phyloP scores from a whole-genome alignment of 352 stramenopile species.

The Phytophthora niederhauseri region DNA sequence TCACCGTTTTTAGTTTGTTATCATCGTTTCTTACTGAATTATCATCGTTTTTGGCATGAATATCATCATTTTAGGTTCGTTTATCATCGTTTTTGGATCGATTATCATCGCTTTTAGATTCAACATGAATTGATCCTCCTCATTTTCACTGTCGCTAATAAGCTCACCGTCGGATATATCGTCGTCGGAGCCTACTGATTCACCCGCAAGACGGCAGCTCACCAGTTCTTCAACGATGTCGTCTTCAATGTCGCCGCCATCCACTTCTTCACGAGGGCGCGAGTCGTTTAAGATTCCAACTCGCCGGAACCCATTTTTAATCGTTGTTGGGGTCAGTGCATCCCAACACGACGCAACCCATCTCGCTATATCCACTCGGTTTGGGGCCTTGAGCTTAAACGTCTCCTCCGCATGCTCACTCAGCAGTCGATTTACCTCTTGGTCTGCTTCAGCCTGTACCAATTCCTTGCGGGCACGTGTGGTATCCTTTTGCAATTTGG shows the following conservation, averaged over 20 bases:
- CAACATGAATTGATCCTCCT: background rate
- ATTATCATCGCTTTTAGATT: background rate
- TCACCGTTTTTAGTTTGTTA: background rate
- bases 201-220: background rate
- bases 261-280: background rate
- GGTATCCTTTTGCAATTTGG: background rate
- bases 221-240: background rate
- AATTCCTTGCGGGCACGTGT: background rate
- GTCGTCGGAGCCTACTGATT: background rate
- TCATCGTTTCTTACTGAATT: background rate
- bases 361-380: slow-evolving; percentile 7
- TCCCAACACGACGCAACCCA: slow-evolving; percentile 8
- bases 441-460: background rate
- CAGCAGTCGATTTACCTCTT: slow-evolving; percentile 1
- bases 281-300: slow-evolving; percentile 1
- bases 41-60: background rate
- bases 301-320: slow-evolving; percentile 1
- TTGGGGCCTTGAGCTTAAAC: slow-evolving; percentile 7
- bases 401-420: background rate
- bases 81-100: background rate
- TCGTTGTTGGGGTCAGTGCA: slow-evolving; percentile 1
- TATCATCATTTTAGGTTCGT: background rate
- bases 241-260: background rate
- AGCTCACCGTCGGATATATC: background rate
- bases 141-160: background rate